Evolutionary conservation across 2,329 filamentous ascomycete species (phyloP).

Genomic region (Aspergillus tamarii): DNA sequence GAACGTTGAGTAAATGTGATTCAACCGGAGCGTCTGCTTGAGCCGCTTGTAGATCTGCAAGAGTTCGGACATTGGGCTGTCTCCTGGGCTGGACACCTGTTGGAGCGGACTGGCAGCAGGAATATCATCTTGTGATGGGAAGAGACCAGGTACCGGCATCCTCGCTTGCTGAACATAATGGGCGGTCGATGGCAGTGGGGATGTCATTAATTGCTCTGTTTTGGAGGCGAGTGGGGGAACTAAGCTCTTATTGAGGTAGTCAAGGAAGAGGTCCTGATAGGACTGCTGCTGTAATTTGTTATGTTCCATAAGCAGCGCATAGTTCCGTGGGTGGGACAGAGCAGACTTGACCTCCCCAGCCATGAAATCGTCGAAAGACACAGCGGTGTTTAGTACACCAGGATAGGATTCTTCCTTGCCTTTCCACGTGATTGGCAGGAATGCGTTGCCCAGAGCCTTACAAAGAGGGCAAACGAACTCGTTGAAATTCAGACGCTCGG

Average conservation of each 20-base stretch:
- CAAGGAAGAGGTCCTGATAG: constrained; percentile 54
- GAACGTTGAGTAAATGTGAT: constrained; percentile 54
- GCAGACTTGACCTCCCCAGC: constrained; percentile 57
- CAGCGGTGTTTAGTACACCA: constrained; percentile 65
- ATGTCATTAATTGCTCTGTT: constrained; percentile 37
- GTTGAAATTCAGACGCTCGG: constrained; percentile 74
- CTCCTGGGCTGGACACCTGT: constrained; percentile 30
- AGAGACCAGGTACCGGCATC: constrained; percentile 43
- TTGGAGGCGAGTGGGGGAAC: constrained; percentile 53
- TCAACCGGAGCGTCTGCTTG: constrained; percentile 57
- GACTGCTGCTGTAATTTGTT: constrained; percentile 36
- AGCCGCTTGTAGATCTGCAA: constrained; percentile 60
- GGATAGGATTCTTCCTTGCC: constrained; percentile 83
- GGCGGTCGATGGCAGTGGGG: constrained; percentile 31
- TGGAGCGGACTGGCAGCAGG: constrained; percentile 36
- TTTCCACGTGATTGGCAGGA: constrained; percentile 94
- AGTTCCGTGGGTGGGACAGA: constrained; percentile 54
- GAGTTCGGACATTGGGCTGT: constrained; percentile 51
- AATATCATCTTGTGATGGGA: constrained; percentile 39
- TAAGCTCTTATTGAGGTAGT: constrained; percentile 55
- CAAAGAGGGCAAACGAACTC: constrained; percentile 97
- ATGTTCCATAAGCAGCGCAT: constrained; percentile 44
- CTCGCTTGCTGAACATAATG: constrained; percentile 34
- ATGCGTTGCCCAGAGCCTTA: constrained; percentile 93
- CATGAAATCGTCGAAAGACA: constrained; percentile 71